A percentile compares a stretch with the other conserved stretches of the same genome.
Conservation (phyloP, 1,139 yeast genomes). For the Saccharomyces hybrid region DNA sequence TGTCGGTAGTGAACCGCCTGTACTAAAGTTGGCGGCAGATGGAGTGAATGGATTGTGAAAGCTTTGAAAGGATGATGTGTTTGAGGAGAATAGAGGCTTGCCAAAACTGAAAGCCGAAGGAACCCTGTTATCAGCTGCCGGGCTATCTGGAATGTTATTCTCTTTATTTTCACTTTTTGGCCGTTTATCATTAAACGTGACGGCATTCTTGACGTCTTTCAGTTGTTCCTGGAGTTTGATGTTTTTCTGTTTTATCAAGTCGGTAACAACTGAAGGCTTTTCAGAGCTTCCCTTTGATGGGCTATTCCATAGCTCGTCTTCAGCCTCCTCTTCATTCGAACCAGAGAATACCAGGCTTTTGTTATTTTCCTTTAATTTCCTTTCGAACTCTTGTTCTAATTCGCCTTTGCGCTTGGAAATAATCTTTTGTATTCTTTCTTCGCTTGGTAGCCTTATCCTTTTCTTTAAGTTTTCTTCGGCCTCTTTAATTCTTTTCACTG, state of each 20-base stretch:
- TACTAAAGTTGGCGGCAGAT: background rate
- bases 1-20: constrained; percentile 3
- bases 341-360: constrained; percentile 5
- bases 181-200: background rate
- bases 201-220: background rate
- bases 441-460: constrained; percentile 27
- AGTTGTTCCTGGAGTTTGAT: background rate
- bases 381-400: constrained; percentile 23
- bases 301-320: background rate
- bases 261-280: background rate
- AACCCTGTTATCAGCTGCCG: background rate
- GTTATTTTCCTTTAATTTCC: constrained; percentile 14
- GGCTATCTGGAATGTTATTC: background rate
- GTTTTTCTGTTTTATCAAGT: background rate
- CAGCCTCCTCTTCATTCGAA: background rate
- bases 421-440: constrained; percentile 26
- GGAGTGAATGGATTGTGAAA: constrained; percentile 8
- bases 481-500: constrained; percentile 19
- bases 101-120: background rate
- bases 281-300: background rate
- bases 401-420: constrained; percentile 21
- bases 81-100: background rate
- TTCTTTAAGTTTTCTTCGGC: constrained; percentile 30
- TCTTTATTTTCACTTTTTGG: background rate
- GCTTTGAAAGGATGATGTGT: background rate